Evolutionary conservation across 495 filamentous ascomycete genomes (phyloP).

Genomic region (Apiosordaria backusii): DNA sequence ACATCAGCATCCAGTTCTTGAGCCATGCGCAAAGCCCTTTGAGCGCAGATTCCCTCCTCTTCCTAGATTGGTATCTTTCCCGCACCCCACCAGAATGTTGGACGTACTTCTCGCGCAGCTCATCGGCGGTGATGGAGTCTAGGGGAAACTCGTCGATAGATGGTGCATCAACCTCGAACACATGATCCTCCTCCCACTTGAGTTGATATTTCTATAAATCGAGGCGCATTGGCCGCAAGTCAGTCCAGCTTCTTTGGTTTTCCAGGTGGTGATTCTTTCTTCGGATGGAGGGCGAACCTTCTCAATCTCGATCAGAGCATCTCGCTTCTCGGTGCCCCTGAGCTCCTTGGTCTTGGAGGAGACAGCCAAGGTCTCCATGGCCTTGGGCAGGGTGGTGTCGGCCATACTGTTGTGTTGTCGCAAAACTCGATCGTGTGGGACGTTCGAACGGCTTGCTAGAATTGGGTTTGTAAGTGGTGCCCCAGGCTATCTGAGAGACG

Average conservation of each 20-base stretch:
- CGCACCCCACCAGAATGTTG: background rate
- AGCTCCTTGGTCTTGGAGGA: slow-evolving; percentile 52
- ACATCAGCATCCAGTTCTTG: background rate
- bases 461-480: background rate
- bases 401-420: slow-evolving; percentile 27
- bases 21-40: background rate
- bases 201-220: slow-evolving; percentile 66
- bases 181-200: slow-evolving; percentile 70
- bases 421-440: background rate
- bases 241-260: background rate
- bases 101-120: slow-evolving; percentile 66
- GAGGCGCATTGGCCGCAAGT: background rate
- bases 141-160: slow-evolving; percentile 69
- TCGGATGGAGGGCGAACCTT: slow-evolving; percentile 40
- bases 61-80: background rate
- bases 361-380: slow-evolving; percentile 32
- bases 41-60: background rate
- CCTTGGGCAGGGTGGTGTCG: slow-evolving; percentile 36
- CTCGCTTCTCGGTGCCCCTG: slow-evolving; percentile 81
- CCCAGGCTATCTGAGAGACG: background rate
- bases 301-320: slow-evolving; percentile 80
- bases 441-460: background rate
- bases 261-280: background rate
- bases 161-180: slow-evolving; percentile 86
- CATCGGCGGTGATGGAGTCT: slow-evolving; percentile 61